A percentile compares a stretch with the other conserved stretches of the same genome.
Evolutionary conservation across 306 rosid species (phyloP).

Genomic region (Castanospermum australe): DNA sequence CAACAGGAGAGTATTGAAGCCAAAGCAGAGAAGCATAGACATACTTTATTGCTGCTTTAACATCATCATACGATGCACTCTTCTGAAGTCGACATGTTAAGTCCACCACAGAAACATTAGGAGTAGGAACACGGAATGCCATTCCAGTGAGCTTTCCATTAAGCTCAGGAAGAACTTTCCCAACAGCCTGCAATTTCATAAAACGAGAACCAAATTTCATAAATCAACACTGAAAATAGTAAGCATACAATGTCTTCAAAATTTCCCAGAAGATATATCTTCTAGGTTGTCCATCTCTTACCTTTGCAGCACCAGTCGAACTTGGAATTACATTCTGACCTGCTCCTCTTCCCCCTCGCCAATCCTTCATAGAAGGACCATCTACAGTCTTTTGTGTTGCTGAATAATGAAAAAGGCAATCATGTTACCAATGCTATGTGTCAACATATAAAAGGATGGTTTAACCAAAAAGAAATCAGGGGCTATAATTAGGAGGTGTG

Average conservation of each 20-base stretch:
- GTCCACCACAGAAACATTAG: conserved; percentile 96
- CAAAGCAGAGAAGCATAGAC: background rate
- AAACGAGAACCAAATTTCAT: background rate
- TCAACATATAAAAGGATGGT: background rate
- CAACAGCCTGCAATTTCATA: conserved; percentile 74
- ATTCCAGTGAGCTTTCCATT: conserved; percentile 99
- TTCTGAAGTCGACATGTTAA: conserved; percentile 89
- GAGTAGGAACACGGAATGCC: conserved; percentile 99
- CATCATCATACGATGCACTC: conserved; percentile 86
- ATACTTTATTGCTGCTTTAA: conserved; percentile 87
- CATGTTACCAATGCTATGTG: background rate
- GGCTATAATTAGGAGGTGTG: background rate
- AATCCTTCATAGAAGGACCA: conserved; percentile 99
- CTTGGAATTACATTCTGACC: conserved; percentile 95
- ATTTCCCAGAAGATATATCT: background rate
- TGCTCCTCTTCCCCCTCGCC: conserved; percentile 99
- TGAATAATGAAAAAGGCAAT: conserved; percentile 31
- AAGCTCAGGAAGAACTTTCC: conserved; percentile 96
- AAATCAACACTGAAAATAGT: background rate
- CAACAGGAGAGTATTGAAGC: background rate
- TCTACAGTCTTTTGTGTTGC: conserved; percentile 99
- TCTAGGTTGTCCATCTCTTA: conserved; percentile 10
- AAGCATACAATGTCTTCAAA: background rate
- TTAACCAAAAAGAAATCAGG: background rate
- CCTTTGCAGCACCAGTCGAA: conserved; percentile 99